A percentile compares a stretch with the other conserved stretches of the same genome.
Evolutionary conservation across 2,329 filamentous ascomycete species (phyloP).

Genomic region (Graphium sp.): DNA sequence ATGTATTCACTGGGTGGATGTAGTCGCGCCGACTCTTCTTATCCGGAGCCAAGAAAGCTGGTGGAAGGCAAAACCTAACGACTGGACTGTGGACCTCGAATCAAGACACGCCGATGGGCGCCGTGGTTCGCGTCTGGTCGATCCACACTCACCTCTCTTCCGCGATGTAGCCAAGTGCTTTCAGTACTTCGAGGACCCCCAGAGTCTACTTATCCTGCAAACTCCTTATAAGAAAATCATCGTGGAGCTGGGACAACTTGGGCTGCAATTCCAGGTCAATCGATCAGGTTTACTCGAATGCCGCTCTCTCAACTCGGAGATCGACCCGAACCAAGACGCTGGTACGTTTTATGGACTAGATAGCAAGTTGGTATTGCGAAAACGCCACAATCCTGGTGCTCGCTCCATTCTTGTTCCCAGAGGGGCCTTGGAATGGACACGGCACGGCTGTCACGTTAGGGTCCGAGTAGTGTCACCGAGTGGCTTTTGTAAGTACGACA

Average conservation of each 20-base stretch:
- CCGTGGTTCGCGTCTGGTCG: no score
- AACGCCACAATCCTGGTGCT: conserved; percentile 17
- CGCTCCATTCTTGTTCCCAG: conserved; percentile 38
- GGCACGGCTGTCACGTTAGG: conserved; percentile 1
- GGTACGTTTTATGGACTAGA: conserved; percentile 42
- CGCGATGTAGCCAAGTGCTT: no score
- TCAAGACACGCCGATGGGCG: no score
- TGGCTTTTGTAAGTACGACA: conserved; percentile 28
- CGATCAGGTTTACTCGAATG: conserved; percentile 21
- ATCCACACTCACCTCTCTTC: no score
- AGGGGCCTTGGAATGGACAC: conserved; percentile 12
- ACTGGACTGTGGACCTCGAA: no score
- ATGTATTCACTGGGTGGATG: no score
- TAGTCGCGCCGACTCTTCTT: no score
- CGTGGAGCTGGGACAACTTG: conserved; percentile 32
- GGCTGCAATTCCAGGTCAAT: conserved; percentile 37
- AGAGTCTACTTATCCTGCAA: no score
- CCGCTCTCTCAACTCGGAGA: conserved; percentile 26
- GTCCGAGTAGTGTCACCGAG: conserved; percentile 13
- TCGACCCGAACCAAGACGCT: conserved; percentile 39
- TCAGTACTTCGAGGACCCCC: no score
- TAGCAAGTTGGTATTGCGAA: conserved; percentile 39
- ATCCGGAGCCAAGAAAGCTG: no score
- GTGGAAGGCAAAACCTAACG: no score
- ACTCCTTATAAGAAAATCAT: no score